Base-by-base conservation (phyloP, 2,329 filamentous ascomycete genomes). In the Exophiala mesophila region DNA sequence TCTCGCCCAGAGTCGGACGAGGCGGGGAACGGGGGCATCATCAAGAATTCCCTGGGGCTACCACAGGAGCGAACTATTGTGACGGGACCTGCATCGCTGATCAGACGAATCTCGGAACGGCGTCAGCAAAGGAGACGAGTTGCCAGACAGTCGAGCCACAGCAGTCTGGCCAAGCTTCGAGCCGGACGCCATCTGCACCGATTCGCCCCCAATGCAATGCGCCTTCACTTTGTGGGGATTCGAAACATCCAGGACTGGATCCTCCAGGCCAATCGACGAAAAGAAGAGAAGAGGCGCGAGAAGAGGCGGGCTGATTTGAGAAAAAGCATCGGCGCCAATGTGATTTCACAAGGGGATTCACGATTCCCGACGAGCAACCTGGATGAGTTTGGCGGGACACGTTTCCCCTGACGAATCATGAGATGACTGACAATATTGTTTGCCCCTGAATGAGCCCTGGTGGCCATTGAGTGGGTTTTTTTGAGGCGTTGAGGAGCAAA, bases 41-140 rank as follows among this genome's bases (percentile, higher is more conserved):
- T 77, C 24, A 73, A 71, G 38, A 80, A 80, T 54, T 74, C 72
- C 3, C 61, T 79, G 0, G 76, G 76, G 17, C 63, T 80, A 30
- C 73, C 76, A 31, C 68, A 68, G 63, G 53, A 66, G 59, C 59
- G 69, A 50, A 52, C 70, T 49, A 67, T 62, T 45, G 61, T 63
- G 52, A 67, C 59, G 40, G 71, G 59, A 46, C 68, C 57, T 21
- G 65, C 61, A 37, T 64, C 55, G 23, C 54, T 61, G 32, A 59
- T 57, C 45, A 55, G 57, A 17, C 59, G 56, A 36, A 59, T 60
- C 33, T 63, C 55, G 30, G 62, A 59, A 39, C 52, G 60, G 36
- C 56, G 51, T 34, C 55, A 54, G 33, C 54, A 46, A 48, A 58
- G 48, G 40, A 39, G 43, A 48, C 43, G 34, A 37, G 55, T 48